These are phyloP conservation scores for Globisporangium mamillatum DNA, from an alignment of 352 stramenopile genomes.

Conservation along the genomic window DNA sequence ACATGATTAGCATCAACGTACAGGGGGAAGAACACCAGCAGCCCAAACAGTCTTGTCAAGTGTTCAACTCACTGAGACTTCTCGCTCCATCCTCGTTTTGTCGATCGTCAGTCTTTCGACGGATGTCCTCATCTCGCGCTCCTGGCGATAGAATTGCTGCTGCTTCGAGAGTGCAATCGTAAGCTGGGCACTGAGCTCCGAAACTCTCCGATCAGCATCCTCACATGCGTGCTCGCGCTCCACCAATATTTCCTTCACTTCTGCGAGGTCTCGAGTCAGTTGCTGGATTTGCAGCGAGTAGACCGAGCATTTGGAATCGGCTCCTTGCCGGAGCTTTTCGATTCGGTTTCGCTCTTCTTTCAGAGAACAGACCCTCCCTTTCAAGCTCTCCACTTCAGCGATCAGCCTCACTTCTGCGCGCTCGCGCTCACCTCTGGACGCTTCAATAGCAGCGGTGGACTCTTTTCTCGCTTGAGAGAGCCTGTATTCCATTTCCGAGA, in stretches of 20 bases:
- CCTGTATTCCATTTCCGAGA: conserved; percentile 53
- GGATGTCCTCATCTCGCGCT: conserved; percentile 58
- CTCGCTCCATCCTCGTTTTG: conserved; percentile 60
- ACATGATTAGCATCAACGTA: not conserved
- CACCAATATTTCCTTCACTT: conserved; percentile 49
- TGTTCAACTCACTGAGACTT: conserved; percentile 34
- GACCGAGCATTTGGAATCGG: conserved; percentile 42
- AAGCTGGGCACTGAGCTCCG: conserved; percentile 63
- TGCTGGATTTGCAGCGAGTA: conserved; percentile 56
- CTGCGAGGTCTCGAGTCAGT: conserved; percentile 43
- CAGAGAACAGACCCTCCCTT: conserved; percentile 37
- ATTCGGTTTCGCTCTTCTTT: conserved; percentile 61
- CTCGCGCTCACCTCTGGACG: conserved; percentile 42
- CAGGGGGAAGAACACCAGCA: no score
- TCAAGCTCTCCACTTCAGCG: conserved; percentile 62
- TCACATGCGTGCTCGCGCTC: conserved; percentile 68
- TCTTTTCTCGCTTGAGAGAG: conserved; percentile 44
- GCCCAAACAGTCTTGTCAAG: not conserved
- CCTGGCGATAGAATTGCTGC: conserved; percentile 68
- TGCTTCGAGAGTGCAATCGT: conserved; percentile 70
- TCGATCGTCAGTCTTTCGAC: conserved; percentile 62
- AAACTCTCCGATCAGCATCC: conserved; percentile 64
- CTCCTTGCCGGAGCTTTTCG: conserved; percentile 49
- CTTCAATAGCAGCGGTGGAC: conserved; percentile 27
- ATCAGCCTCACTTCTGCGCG: conserved; percentile 49